These are phyloP conservation scores for Phalaenopsis hybrid DNA, from an alignment of 116 monocot genomes.

Conservation along the genomic window DNA sequence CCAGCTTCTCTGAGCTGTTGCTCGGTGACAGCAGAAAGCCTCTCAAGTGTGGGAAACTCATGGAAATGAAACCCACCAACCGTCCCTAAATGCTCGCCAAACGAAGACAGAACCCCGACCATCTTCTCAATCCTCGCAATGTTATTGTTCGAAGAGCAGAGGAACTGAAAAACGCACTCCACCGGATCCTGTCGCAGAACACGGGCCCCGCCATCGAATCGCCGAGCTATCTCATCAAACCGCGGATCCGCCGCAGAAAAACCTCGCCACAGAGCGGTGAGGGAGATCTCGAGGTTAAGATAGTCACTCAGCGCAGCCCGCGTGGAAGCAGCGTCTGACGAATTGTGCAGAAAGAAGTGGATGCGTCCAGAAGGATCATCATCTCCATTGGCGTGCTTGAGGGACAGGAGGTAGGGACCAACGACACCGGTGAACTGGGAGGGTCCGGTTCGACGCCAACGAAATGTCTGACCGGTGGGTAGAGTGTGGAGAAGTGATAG, in stretches of 20 bases:
- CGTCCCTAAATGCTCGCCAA: constrained; percentile 57
- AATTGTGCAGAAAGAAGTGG: constrained; percentile 42
- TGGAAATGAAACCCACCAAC: constrained; percentile 66
- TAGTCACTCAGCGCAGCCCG: constrained; percentile 47
- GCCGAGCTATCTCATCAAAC: constrained; percentile 59
- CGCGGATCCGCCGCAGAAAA: constrained; percentile 50
- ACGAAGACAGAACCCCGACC: constrained; percentile 58
- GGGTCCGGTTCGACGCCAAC: constrained; percentile 60
- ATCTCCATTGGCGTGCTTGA: constrained; percentile 34
- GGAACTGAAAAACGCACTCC: constrained; percentile 90
- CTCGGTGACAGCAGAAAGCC: constrained; percentile 52
- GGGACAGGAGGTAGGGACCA: constrained; percentile 68
- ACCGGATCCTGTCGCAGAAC: constrained; percentile 88
- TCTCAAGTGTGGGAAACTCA: constrained; percentile 64
- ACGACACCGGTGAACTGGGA: constrained; percentile 69
- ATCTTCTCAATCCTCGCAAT: constrained; percentile 86
- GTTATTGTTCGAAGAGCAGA: constrained; percentile 95
- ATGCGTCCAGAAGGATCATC: constrained; percentile 27
- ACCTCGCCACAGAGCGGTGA: constrained; percentile 55
- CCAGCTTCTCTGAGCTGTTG: constrained; percentile 73
- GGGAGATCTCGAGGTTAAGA: constrained; percentile 58
- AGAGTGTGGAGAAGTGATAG: constrained; percentile 77
- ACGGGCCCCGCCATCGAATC: constrained; percentile 62
- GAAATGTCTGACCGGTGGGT: constrained; percentile 93
- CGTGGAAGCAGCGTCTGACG: constrained; percentile 13